These are phyloP conservation scores for Cephalotrichum gorgonifer DNA, from an alignment of 2,329 filamentous ascomycete genomes.

Conservation along the genomic window DNA sequence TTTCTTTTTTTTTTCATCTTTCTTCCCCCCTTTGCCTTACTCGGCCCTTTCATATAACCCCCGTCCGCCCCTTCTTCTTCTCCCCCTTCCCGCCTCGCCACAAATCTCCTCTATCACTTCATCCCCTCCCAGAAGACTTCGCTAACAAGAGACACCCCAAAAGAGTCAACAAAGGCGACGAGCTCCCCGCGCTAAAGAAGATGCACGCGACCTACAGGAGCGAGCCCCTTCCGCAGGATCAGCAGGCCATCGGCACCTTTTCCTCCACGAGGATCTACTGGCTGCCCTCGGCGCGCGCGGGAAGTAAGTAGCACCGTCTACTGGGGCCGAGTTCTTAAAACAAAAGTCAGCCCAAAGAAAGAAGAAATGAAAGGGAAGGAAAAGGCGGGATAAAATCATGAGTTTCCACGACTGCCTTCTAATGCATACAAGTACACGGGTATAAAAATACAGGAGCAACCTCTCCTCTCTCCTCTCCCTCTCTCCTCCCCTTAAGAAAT, in stretches of 20 bases:
- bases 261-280: constrained; percentile 31
- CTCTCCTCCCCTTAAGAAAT: constrained; percentile 1
- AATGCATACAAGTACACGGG: background rate
- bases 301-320: too few species aligned
- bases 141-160: constrained; percentile 2
- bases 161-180: constrained; percentile 8
- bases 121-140: too few species aligned
- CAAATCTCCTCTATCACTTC: background rate
- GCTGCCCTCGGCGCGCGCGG: constrained; percentile 9
- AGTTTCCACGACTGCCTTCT: too few species aligned
- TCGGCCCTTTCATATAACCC: background rate
- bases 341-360: background rate
- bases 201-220: constrained; percentile 20
- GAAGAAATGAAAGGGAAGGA: constrained; percentile 1
- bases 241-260: constrained; percentile 26
- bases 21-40: background rate
- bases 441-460: background rate
- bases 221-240: constrained; percentile 26
- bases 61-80: background rate
- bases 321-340: too few species aligned
- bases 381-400: background rate
- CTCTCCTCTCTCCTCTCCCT: background rate
- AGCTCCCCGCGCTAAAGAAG: constrained; percentile 20
- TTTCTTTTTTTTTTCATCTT: background rate
- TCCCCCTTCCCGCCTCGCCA: background rate